Evolutionary conservation across 768 basidiomycete genomes (phyloP).

Genomic region (Lepiota venenata): DNA sequence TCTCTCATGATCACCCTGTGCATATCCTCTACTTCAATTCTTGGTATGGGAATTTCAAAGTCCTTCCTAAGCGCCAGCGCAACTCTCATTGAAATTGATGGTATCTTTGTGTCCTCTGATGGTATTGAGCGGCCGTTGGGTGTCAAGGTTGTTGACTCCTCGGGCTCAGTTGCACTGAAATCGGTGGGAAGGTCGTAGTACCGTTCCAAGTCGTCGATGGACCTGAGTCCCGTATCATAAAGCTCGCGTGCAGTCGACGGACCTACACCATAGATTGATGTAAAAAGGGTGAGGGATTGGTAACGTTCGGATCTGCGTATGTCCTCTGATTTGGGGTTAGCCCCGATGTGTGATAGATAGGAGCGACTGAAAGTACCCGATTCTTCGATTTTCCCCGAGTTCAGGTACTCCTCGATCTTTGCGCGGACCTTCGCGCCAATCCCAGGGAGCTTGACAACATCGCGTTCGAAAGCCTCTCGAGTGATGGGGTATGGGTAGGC

Average conservation of each 20-base stretch:
- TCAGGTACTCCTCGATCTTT: slow-evolving; percentile 62
- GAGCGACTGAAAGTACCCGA: slow-evolving; percentile 18
- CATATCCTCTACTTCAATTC: slow-evolving; percentile 79
- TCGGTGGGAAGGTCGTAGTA: slow-evolving; percentile 50
- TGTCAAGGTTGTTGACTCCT: slow-evolving; percentile 24
- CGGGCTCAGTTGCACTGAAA: slow-evolving; percentile 13
- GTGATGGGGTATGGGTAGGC: slow-evolving; percentile 48
- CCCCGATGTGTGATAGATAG: not conserved
- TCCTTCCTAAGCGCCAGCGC: slow-evolving; percentile 60
- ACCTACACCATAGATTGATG: slow-evolving; percentile 71
- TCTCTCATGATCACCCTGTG: slow-evolving; percentile 64
- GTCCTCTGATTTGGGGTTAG: slow-evolving; percentile 31
- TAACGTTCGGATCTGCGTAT: slow-evolving; percentile 51
- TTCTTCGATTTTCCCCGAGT: slow-evolving; percentile 55
- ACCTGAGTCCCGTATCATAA: slow-evolving; percentile 63
- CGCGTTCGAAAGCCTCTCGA: slow-evolving; percentile 29
- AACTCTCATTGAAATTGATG: slow-evolving; percentile 46
- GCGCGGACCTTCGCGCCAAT: slow-evolving; percentile 48
- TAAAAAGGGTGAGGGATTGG: slow-evolving; percentile 52
- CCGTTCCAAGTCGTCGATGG: slow-evolving; percentile 62
- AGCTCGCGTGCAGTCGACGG: slow-evolving; percentile 63
- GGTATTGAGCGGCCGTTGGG: slow-evolving; percentile 29
- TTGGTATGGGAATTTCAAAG: slow-evolving; percentile 53
- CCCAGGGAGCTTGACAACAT: slow-evolving; percentile 41
- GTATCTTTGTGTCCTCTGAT: slow-evolving; percentile 10